Conservation (phyloP, 139 green algal genomes). For the Parachlorella kessleri region DNA sequence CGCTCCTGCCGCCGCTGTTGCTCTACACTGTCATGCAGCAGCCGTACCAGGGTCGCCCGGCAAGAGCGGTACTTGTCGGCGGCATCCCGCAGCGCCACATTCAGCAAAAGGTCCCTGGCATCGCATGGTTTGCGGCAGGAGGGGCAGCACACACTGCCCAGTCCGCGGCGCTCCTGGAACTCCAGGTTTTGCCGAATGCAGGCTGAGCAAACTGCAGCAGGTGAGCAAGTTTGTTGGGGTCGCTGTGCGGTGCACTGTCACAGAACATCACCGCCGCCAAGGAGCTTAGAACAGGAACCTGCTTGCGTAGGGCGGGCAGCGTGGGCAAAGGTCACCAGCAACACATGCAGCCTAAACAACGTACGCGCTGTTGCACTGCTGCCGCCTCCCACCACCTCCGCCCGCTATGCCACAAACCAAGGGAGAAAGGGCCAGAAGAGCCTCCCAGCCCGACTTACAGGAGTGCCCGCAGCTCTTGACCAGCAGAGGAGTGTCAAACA, state of each 20-base stretch:
- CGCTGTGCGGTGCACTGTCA: too few species aligned
- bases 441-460: slow-evolving; percentile 36
- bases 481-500: slow-evolving; percentile 40
- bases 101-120: slow-evolving; percentile 40
- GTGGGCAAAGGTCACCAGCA: too few species aligned
- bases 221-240: background rate
- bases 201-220: slow-evolving; percentile 42
- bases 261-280: too few species aligned
- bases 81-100: slow-evolving; percentile 35
- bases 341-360: background rate
- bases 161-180: slow-evolving; percentile 38
- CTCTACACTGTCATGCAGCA: background rate
- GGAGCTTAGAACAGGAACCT: too few species aligned
- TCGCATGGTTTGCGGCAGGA: slow-evolving; percentile 41
- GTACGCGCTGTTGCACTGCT: background rate
- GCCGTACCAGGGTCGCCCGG: background rate
- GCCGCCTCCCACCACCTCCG: background rate
- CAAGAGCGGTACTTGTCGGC: slow-evolving; percentile 21
- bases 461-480: slow-evolving; percentile 44
- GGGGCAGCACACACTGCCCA: slow-evolving; percentile 33
- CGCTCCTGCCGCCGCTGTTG: background rate
- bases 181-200: slow-evolving; percentile 50
- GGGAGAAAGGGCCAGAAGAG: too few species aligned
- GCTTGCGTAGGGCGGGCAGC: too few species aligned
- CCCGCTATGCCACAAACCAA: too few species aligned